Base-by-base conservation (phyloP, 495 filamentous ascomycete species). In the Penicillium turbatum region DNA sequence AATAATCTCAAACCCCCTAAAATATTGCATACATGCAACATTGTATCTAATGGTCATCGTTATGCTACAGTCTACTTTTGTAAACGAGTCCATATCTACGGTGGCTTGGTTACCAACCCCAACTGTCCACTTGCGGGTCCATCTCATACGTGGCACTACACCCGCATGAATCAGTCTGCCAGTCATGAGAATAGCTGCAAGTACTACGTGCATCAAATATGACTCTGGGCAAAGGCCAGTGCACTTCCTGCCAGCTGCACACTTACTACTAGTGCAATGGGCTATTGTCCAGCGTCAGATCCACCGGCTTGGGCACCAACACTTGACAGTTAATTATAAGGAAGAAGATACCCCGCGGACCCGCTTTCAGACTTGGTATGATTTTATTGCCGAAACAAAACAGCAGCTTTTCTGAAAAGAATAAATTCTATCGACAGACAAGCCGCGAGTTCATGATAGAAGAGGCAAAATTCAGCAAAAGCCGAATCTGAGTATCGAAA, bases 401-500 rank as follows among this genome's bases (percentile, higher is more conserved):
- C 31, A 27, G 17, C 32, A 37, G 45, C 53, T 45, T 53, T 52
- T 12, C 53, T 17, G 29, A 42, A 21, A 42, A 2, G 17, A 54
- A 29, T 36, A 16, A 36, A 26, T 30, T 42, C 37, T 43, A 34
- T 37, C 34, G 21, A 24, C 51, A 54, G 61, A 36, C 55, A 45
- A 58, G 44, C 56, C 61, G 50, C 59, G 54, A 57, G 26, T 42
- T 47, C 45, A 51, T n/a, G 24, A 43, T 15, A 54, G 54, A 45
- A 52, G n/a, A 31, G 11, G 32, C 29, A 34, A 26, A 19, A 11
- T 12, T 26, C 41, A 44, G 36, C 52, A 31, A 19, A 24, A 37
- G n/a, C n/a, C n/a, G 10, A n/a, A 7, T 12, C 2, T 0, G 54
- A 49, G 51, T 17, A 36, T 43, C 34, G 5, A 43, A 35, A 35